Base-by-base conservation (phyloP, 371 early-diverging fungal species). In the Batkoa obscura region DNA sequence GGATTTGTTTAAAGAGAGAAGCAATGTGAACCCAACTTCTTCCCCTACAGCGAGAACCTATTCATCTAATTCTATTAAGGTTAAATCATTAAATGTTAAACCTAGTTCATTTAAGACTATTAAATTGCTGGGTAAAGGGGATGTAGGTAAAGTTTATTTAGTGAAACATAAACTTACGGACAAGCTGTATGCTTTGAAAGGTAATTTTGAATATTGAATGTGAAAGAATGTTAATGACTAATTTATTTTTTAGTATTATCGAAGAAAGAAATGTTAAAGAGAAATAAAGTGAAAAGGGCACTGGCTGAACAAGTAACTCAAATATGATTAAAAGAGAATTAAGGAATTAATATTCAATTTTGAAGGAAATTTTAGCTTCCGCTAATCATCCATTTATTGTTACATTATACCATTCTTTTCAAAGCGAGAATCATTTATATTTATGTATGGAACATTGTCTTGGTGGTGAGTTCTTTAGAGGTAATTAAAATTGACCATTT, bases 371-470 rank as follows among this genome's bases (percentile, higher is more conserved):
- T 59, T 64, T 95, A 61, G 82, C 86, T 45, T 81, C 79, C 2
- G 77, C 89, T 48, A 93, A 95, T 69, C 92, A 92, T 63, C 95
- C 96, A 6, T 98, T 97, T 70, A 90, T 98, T 62, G 91, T 97
- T 15, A 88, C 96, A 34, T 72, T 98, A 50, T 91, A 92, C 68
- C 91, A 93, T 69, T 85, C 87, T 13, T 96, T 98, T 67, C 94
- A 96, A 68, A 88, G 88, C 58, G 84, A 90, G 61, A 86, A 89
- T 46, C 81, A 94, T 57, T 69, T 98, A 32, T 97, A 91, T 66
- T 84, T 98, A 62, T 84, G 94, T 55, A 94, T 97, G 92, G 99
- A 99, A 61, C 98, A 95, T 72, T 95, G 98, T 63, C 76, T 84
- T 63, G 99, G 99, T 47, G 99, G 99, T 51, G 99, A 99, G 73